Evolutionary conservation across 2,329 filamentous ascomycete species (phyloP).

Genomic region (Ascocoryne sarcoides): DNA sequence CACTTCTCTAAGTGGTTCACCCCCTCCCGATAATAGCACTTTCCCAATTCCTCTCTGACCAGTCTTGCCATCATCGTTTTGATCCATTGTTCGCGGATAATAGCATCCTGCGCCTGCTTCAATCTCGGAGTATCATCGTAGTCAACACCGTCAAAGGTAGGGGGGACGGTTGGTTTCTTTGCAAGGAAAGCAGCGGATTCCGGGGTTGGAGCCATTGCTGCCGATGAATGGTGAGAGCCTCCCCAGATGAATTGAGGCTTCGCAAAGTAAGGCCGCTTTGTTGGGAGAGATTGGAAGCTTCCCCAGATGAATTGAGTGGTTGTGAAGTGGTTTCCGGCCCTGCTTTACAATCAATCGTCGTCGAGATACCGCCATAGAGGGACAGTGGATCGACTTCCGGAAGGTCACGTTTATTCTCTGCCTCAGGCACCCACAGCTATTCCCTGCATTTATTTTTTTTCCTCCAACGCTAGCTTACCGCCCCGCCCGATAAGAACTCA

Average conservation of each 20-base stretch:
- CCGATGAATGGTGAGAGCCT: no score
- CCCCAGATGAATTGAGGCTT: neutral
- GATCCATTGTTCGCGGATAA: constrained; percentile 83
- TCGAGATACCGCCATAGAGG: neutral
- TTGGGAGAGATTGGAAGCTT: neutral
- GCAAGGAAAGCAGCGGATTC: constrained; percentile 75
- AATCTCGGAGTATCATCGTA: constrained; percentile 74
- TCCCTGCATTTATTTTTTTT: no score
- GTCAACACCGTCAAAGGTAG: constrained; percentile 80
- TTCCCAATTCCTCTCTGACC: constrained; percentile 73
- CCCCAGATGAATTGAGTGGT: neutral
- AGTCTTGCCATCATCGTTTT: constrained; percentile 81
- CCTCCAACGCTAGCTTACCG: no score
- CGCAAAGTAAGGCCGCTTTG: no score
- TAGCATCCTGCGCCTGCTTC: constrained; percentile 74
- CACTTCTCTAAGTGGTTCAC: constrained; percentile 88
- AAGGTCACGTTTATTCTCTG: no score
- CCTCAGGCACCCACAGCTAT: no score
- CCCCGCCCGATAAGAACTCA: constrained; percentile 26
- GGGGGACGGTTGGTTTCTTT: constrained; percentile 73
- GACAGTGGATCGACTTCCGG: neutral
- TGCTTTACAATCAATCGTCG: neutral
- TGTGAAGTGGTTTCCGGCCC: neutral
- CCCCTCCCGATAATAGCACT: constrained; percentile 77
- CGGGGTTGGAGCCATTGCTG: constrained; percentile 65